phyloP scores from a whole-genome alignment of 257 asterid genomes.

The Plantago ovata region DNA sequence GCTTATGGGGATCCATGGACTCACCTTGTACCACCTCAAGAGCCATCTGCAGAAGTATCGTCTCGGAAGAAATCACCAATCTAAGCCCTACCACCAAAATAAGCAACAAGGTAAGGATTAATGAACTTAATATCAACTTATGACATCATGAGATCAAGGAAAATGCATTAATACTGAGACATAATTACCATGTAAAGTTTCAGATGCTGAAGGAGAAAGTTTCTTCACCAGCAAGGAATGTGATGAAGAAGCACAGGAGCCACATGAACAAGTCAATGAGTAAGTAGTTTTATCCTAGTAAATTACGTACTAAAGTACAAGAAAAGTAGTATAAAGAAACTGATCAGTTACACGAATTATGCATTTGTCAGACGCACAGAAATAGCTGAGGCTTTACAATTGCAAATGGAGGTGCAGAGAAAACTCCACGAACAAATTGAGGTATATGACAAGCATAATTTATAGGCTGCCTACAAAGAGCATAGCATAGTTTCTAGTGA shows the following conservation, averaged over 20 bases:
- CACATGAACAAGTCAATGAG: slow-evolving; percentile 56
- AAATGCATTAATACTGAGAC: slow-evolving; percentile 5
- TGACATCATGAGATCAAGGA: not conserved
- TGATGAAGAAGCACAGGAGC: slow-evolving; percentile 41
- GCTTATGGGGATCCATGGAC: slow-evolving; percentile 80
- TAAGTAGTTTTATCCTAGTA: slow-evolving; percentile 21
- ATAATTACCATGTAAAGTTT: slow-evolving; percentile 13
- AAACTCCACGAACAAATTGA: slow-evolving; percentile 85
- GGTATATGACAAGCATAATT: slow-evolving; percentile 35
- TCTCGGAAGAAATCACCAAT: slow-evolving; percentile 64
- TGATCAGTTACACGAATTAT: slow-evolving; percentile 10
- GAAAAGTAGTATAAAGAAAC: not conserved
- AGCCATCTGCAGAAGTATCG: slow-evolving; percentile 95
- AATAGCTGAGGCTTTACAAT: slow-evolving; percentile 57
- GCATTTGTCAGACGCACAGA: slow-evolving; percentile 40
- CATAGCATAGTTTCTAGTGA: not conserved
- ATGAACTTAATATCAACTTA: slow-evolving; percentile 1
- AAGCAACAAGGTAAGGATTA: slow-evolving; percentile 45
- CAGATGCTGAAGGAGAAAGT: slow-evolving; percentile 40
- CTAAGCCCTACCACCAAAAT: slow-evolving; percentile 35
- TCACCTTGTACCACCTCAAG: slow-evolving; percentile 91
- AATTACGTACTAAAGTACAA: not conserved
- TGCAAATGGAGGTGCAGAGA: slow-evolving; percentile 93
- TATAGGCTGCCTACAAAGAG: not conserved
- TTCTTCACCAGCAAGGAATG: slow-evolving; percentile 29